These are phyloP conservation scores for Podospora tetraspora DNA, from an alignment of 495 filamentous ascomycete genomes.

Conservation along the genomic window DNA sequence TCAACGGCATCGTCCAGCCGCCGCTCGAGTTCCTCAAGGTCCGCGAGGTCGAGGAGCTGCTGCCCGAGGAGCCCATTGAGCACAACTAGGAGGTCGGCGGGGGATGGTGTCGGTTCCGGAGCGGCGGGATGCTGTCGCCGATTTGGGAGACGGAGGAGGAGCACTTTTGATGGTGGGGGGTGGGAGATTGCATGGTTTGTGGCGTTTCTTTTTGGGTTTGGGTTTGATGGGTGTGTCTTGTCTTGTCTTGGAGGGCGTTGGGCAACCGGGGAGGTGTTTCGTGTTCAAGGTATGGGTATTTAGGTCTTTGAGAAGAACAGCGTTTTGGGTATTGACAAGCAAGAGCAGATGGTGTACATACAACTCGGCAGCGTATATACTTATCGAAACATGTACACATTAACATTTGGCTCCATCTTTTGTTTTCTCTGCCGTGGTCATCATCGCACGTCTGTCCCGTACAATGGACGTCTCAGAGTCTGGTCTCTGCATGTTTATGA, in stretches of 20 bases:
- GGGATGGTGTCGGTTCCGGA: neutral
- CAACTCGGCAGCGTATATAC: neutral
- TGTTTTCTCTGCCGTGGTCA: neutral
- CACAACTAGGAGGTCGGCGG: conserved; percentile 45
- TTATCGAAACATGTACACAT: neutral
- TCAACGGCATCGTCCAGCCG: conserved; percentile 86
- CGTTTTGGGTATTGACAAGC: neutral
- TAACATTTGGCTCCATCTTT: neutral
- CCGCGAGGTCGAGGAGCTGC: conserved; percentile 61
- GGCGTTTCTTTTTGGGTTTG: neutral
- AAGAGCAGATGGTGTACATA: neutral
- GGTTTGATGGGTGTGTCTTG: neutral
- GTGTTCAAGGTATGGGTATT: neutral
- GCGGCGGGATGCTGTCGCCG: neutral
- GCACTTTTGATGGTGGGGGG: no score
- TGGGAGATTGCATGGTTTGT: neutral
- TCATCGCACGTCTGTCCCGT: no score
- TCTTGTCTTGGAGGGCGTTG: neutral
- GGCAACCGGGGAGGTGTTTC: neutral
- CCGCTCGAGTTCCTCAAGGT: conserved; percentile 53
- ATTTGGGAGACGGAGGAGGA: neutral
- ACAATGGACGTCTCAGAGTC: no score
- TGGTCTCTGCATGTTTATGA: no score
- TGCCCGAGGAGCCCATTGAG: conserved; percentile 82
- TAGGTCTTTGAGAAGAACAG: neutral